A percentile compares a stretch with the other conserved stretches of the same genome.
phyloP scores from a whole-genome alignment of 805 yeast species.

The Kurtzmaniella cleridarum region DNA sequence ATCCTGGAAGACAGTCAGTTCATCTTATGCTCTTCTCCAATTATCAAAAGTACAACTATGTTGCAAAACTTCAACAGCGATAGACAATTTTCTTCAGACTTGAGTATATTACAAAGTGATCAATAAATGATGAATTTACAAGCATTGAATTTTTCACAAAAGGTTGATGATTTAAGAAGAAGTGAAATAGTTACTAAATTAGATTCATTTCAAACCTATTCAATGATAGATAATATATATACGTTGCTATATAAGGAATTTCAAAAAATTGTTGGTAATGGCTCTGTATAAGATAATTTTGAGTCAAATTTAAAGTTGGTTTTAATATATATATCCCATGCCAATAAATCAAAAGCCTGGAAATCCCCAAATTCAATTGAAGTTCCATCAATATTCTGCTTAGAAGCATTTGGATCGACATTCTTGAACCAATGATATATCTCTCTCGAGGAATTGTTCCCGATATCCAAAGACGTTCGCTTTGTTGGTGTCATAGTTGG shows the following conservation, averaged over 20 bases:
- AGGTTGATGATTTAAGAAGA: too few species aligned
- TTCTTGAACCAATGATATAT: slow-evolving; percentile 25
- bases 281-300: slow-evolving; percentile 24
- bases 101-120: too few species aligned
- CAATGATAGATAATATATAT: too few species aligned
- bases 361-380: slow-evolving; percentile 30
- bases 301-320: slow-evolving; percentile 33
- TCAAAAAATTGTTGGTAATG: slow-evolving; percentile 14
- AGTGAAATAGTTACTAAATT: too few species aligned
- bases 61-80: too few species aligned
- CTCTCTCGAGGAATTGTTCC: neutral
- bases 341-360: slow-evolving; percentile 35
- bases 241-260: neutral
- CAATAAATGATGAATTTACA: too few species aligned
- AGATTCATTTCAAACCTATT: too few species aligned
- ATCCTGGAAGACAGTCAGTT: too few species aligned
- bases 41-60: too few species aligned
- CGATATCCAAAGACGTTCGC: neutral
- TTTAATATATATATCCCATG: slow-evolving; percentile 38
- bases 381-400: slow-evolving; percentile 7
- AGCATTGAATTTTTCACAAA: too few species aligned
- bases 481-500: neutral
- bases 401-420: slow-evolving; percentile 6
- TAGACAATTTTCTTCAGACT: too few species aligned
- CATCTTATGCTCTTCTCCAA: too few species aligned